phyloP scores from a whole-genome alignment of 2,329 filamentous ascomycete species.

The Cladophialophora yegresii region DNA sequence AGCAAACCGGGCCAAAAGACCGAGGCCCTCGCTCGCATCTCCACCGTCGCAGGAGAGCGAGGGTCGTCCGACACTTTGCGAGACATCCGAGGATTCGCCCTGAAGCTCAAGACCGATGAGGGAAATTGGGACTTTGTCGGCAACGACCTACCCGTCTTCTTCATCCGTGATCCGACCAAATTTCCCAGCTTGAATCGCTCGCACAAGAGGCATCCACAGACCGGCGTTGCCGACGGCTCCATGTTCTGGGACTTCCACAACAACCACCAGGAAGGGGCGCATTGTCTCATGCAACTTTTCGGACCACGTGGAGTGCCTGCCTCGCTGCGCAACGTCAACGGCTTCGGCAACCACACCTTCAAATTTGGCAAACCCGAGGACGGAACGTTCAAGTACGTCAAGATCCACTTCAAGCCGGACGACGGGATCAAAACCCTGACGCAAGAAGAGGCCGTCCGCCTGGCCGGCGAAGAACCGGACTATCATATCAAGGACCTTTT shows the following conservation, averaged over 20 bases:
- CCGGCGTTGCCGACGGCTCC: slow-evolving; percentile 67
- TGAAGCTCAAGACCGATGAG: slow-evolving; percentile 57
- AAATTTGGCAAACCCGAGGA: slow-evolving; percentile 62
- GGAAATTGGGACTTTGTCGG: slow-evolving; percentile 56
- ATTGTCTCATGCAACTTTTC: slow-evolving; percentile 67
- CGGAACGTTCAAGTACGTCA: slow-evolving; percentile 65
- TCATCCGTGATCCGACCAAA: slow-evolving; percentile 69
- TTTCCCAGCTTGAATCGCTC: slow-evolving; percentile 74
- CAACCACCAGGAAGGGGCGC: slow-evolving; percentile 63
- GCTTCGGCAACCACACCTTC: slow-evolving; percentile 67
- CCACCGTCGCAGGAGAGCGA: slow-evolving; percentile 49
- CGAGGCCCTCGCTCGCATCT: slow-evolving; percentile 50
- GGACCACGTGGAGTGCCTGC: slow-evolving; percentile 67
- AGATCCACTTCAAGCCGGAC: slow-evolving; percentile 59
- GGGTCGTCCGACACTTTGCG: slow-evolving; percentile 51
- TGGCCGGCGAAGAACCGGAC: slow-evolving; percentile 62
- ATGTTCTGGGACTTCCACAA: slow-evolving; percentile 69
- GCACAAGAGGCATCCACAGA: slow-evolving; percentile 70
- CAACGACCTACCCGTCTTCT: slow-evolving; percentile 64
- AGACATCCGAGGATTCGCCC: slow-evolving; percentile 53
- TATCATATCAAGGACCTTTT: slow-evolving; percentile 65
- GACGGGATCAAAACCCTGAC: slow-evolving; percentile 64
- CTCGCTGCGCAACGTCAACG: slow-evolving; percentile 67
- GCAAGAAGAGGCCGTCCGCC: slow-evolving; percentile 58
- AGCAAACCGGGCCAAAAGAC: slow-evolving; percentile 54